Conservation (phyloP, 2,329 filamentous ascomycete species). For the Alternaria infectoria region DNA sequence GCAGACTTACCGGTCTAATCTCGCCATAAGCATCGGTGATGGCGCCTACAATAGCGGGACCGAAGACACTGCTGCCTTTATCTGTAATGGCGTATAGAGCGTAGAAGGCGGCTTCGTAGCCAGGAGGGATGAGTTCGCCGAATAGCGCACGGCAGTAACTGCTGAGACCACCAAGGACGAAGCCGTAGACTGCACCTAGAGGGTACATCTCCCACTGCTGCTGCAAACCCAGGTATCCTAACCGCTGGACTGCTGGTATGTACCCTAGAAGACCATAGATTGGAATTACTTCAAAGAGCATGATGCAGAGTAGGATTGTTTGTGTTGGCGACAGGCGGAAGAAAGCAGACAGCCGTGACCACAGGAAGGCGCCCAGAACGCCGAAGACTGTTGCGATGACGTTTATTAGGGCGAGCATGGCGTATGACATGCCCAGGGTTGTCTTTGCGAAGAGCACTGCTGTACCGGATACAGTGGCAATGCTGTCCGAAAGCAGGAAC, state of each 20-base stretch:
- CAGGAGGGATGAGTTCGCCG: slow-evolving; percentile 90
- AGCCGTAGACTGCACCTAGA: slow-evolving; percentile 85
- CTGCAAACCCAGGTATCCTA: slow-evolving; percentile 85
- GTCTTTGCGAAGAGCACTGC: slow-evolving; percentile 97
- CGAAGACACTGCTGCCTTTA: slow-evolving; percentile 93
- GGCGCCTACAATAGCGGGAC: slow-evolving; percentile 88
- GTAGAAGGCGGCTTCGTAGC: slow-evolving; percentile 95
- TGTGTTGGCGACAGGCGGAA: slow-evolving; percentile 78
- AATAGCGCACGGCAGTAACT: slow-evolving; percentile 92
- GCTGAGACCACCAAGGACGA: slow-evolving; percentile 91
- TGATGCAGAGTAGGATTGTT: slow-evolving; percentile 91
- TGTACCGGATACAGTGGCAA: slow-evolving; percentile 92
- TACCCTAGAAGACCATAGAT: slow-evolving; percentile 90
- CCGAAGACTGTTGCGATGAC: slow-evolving; percentile 87
- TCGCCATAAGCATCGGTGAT: slow-evolving; percentile 76
- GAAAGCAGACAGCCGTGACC: slow-evolving; percentile 77
- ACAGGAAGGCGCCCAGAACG: slow-evolving; percentile 86
- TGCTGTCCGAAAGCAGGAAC: slow-evolving; percentile 93
- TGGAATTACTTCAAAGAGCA: slow-evolving; percentile 89
- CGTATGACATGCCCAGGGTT: slow-evolving; percentile 84
- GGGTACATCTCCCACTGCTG: slow-evolving; percentile 97
- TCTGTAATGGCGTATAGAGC: slow-evolving; percentile 97
- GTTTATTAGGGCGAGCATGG: slow-evolving; percentile 88
- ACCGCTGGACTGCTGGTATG: slow-evolving; percentile 75
- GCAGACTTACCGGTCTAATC: slow-evolving; percentile 52